Percentiles rank a stretch among this genome's conserved stretches.
Conservation (phyloP, 768 basidiomycete species). For the Rhizopogon vinicolor region DNA sequence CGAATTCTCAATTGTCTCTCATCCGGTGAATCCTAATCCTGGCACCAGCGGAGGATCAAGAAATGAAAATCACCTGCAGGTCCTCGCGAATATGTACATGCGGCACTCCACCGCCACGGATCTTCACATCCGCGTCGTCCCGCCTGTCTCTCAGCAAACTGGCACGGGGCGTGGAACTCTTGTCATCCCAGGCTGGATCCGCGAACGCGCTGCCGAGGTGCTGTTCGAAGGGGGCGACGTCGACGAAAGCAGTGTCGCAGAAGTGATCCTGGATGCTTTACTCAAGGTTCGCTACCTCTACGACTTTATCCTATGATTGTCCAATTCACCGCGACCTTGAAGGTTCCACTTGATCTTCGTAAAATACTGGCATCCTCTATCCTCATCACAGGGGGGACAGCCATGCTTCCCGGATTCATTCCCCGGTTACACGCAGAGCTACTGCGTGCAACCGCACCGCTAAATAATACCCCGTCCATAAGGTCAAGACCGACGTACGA, state of each 20-base stretch:
- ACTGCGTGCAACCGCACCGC: conserved; percentile 50
- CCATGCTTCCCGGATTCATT: conserved; percentile 91
- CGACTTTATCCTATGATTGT: background rate
- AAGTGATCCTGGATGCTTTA: conserved; percentile 73
- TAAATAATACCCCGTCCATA: conserved; percentile 26
- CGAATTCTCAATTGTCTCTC: conserved; percentile 54
- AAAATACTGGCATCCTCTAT: conserved; percentile 81
- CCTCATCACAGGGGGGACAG: conserved; percentile 82
- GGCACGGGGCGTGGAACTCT: conserved; percentile 76
- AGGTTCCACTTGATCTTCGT: conserved; percentile 91
- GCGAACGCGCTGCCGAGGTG: conserved; percentile 88
- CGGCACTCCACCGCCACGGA: conserved; percentile 77
- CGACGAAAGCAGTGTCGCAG: conserved; percentile 81
- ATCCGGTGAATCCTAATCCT: conserved; percentile 29
- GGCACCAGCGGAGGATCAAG: conserved; percentile 12
- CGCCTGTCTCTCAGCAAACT: conserved; percentile 59
- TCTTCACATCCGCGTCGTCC: conserved; percentile 61
- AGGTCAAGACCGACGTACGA: conserved; percentile 53
- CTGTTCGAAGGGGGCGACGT: conserved; percentile 88
- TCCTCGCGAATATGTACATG: conserved; percentile 65
- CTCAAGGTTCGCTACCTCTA: conserved; percentile 51
- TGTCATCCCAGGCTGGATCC: conserved; percentile 90
- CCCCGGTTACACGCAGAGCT: conserved; percentile 82
- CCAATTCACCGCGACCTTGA: background rate
- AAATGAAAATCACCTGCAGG: conserved; percentile 40